Evolutionary conservation across 805 yeast species (phyloP), one percentile per base, ranked within the genome.

Genomic region (Kuraishia piskuri): DNA sequence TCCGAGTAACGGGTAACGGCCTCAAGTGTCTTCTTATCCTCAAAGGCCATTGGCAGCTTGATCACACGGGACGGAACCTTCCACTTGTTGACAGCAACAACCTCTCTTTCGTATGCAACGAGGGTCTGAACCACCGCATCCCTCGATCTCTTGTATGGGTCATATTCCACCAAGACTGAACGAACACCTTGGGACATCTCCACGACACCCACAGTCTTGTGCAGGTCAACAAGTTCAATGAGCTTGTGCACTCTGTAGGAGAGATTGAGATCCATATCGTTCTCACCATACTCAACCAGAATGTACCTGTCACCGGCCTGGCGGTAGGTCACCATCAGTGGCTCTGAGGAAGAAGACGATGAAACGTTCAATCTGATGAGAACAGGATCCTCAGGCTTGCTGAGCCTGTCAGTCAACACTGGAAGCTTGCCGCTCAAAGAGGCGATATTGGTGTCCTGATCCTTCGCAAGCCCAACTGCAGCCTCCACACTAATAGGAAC

Each of bases 171-270:
- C 65, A 92, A 77, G 31, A 94, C 96, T 4, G 98, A 91, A 64
- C 98, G 79, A 31, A 94, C 98, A 73, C 98, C 98, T 60, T 88
- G 96, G 1, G 97, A 90, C 96, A 94, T 89, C 70, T 94, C 98
- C 55, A 89, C 81, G 55, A 92, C 85, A 54, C 97, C 98, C 52
- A 72, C 68, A 25, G 96, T 85, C 55, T 81, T 74, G 59, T 83
- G 78, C 23, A 74, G 73, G 49, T 74, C 71, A 46, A 89, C 95
- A 76, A 82, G 76, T 58, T 85, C 87, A 53, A 87, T 87, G 66
- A 92, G 78, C 62, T 85, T 82, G 68, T 89, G 87, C 53, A 94
- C 88, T 62, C 97, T 79, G 76, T 91, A 92, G 22, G 90, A 76
- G 60, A 87, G 72, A 68, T 88, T 88, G 69, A 92, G 78, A 67